phyloP scores from a whole-genome alignment of 805 yeast genomes.

The Kodamaea fukazawae region DNA sequence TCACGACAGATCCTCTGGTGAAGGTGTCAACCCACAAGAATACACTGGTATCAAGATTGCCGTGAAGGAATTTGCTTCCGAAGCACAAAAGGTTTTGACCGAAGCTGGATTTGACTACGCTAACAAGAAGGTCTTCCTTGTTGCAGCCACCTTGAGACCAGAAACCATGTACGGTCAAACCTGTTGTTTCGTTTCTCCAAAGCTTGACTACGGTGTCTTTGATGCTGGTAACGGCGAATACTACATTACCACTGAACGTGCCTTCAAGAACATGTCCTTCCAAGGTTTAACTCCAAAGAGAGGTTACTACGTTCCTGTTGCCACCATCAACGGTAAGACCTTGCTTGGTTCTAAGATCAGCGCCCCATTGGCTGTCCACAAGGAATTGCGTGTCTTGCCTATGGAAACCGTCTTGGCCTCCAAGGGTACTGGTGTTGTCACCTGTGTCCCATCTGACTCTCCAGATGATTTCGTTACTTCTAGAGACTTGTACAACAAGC shows the following conservation, averaged over 20 bases:
- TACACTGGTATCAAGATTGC: conserved; percentile 89
- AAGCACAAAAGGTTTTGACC: conserved; percentile 53
- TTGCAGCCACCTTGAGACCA: conserved; percentile 97
- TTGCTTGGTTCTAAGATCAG: conserved; percentile 83
- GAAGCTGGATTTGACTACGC: conserved; percentile 45
- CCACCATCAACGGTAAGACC: conserved; percentile 62
- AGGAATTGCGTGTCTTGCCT: conserved; percentile 80
- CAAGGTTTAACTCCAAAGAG: conserved; percentile 89
- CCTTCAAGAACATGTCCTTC: conserved; percentile 95
- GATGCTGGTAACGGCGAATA: conserved; percentile 71
- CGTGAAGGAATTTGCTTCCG: conserved; percentile 56
- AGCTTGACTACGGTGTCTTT: conserved; percentile 86
- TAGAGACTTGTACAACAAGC: conserved; percentile 78
- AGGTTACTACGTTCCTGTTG: conserved; percentile 66
- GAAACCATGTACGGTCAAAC: conserved; percentile 99
- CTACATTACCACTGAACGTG: conserved; percentile 87
- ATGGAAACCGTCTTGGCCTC: conserved; percentile 95
- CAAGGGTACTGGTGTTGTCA: conserved; percentile 98
- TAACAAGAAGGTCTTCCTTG: conserved; percentile 69
- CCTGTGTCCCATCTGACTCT: conserved; percentile 98
- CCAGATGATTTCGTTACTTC: conserved; percentile 95
- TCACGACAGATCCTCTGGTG: conserved; percentile 96
- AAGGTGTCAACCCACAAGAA: conserved; percentile 96
- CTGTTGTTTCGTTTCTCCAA: conserved; percentile 96
- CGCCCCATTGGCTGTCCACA: conserved; percentile 76